Evolutionary conservation across 1,284 basidiomycete genomes (phyloP), one percentile per base, ranked within the genome.

Genomic region (Taiwanofungus camphoratus): DNA sequence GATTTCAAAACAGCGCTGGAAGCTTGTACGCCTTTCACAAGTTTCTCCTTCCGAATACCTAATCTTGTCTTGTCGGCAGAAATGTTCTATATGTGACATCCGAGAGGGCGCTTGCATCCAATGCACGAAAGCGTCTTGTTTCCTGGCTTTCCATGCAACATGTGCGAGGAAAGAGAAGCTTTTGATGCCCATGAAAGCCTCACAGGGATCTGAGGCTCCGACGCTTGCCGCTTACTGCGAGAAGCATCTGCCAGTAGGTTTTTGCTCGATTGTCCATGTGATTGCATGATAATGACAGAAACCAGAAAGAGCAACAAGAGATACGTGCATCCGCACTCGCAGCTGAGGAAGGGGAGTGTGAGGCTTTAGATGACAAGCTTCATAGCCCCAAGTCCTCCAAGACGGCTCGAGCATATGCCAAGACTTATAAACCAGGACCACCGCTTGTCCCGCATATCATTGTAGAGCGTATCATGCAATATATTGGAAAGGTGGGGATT

Each of bases 101-200:
- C 73, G 78, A 42, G 74, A 79, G 51, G 96, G 96, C 4, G 95
- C 96, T 0, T 98, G 95, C 63, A 96, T 99, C 34, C 96, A 99
- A 64, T 99, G 96, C 64, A 87, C 86, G 51, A 95, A 93, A 65
- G 73, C 81, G 8, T 86, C 80, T 2, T 99, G 96, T 66, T 95
- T 92, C 62, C 76, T 87, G 2, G 94, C 96, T 0, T 99, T 97
- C 56, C 96, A 99, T 60, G 80, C 90, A 2, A 96, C 95, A 0
- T 99, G 96, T 59, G 96, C 94, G 0, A 73, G 94, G 12, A 87
- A 86, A 54, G 78, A 87, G 54, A 91, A 87, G 49, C 62, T 93
- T 5, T 62, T 94, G 9, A 74, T 86, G 66, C 87, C 87, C 2
- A 94, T 94, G 91, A 94, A 94, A 63, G 81, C 78, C 22, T 74